Conservation (phyloP, 805 yeast genomes). For the Metschnikowia continentalis region DNA sequence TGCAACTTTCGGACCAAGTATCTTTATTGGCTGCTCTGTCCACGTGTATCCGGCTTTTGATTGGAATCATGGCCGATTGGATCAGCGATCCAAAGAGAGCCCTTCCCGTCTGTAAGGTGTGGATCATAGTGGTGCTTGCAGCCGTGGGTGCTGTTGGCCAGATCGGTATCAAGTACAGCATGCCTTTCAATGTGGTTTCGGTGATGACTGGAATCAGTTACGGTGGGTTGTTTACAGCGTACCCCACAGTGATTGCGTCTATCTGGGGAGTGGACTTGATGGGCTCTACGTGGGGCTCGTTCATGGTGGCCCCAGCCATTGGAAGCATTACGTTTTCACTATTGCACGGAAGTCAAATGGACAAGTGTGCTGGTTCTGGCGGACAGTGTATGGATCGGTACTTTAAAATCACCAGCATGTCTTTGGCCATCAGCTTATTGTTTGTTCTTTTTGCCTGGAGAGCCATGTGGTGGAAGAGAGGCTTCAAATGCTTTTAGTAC, state of each 20-base stretch:
- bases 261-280: slow-evolving; percentile 86
- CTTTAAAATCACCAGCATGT: slow-evolving; percentile 24
- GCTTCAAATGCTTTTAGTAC: slow-evolving; percentile 21
- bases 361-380: slow-evolving; percentile 31
- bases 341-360: slow-evolving; percentile 63
- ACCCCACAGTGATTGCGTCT: slow-evolving; percentile 77
- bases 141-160: slow-evolving; percentile 34
- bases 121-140: slow-evolving; percentile 27
- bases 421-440: slow-evolving; percentile 24
- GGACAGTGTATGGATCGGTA: slow-evolving; percentile 24
- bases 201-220: slow-evolving; percentile 63
- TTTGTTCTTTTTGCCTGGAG: slow-evolving; percentile 28
- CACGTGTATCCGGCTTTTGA: slow-evolving; percentile 60
- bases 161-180: slow-evolving; percentile 7
- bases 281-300: slow-evolving; percentile 91
- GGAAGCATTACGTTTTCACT: slow-evolving; percentile 70
- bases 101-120: slow-evolving; percentile 29
- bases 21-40: slow-evolving; percentile 61
- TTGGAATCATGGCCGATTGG: slow-evolving; percentile 69
- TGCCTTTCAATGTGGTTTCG: slow-evolving; percentile 29
- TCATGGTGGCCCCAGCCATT: slow-evolving; percentile 83
- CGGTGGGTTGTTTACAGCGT: slow-evolving; percentile 81
- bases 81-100: slow-evolving; percentile 30
- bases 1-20: slow-evolving; percentile 45
- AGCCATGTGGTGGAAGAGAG: slow-evolving; percentile 28